These are phyloP conservation scores for Zymoseptoria brevis DNA, from an alignment of 2,329 filamentous ascomycete genomes.

Conservation along the genomic window DNA sequence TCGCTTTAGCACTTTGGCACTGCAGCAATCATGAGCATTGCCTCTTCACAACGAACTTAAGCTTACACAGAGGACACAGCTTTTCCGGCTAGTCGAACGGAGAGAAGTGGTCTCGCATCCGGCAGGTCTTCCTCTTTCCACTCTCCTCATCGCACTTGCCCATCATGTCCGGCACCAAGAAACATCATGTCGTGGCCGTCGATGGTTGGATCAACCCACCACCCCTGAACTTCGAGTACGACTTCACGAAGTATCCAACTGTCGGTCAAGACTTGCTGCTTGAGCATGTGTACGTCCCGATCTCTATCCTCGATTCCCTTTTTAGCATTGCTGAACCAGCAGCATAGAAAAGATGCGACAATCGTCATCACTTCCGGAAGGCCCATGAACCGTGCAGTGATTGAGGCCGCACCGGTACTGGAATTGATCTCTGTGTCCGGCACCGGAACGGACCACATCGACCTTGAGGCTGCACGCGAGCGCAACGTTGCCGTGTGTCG, in stretches of 20 bases:
- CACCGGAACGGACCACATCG: slow-evolving; percentile 42
- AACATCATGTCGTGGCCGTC: slow-evolving; percentile 42
- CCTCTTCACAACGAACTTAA: too few species aligned
- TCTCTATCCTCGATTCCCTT: too few species aligned
- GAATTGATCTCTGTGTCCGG: slow-evolving; percentile 40
- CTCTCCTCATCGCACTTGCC: not conserved
- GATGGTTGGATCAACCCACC: slow-evolving; percentile 39
- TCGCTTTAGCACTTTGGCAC: not conserved
- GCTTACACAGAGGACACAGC: not conserved
- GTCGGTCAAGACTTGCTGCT: slow-evolving; percentile 8
- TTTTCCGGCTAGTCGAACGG: not conserved
- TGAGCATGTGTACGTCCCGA: not conserved
- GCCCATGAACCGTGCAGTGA: slow-evolving; percentile 35
- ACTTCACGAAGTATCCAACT: slow-evolving; percentile 31
- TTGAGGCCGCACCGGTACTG: slow-evolving; percentile 37
- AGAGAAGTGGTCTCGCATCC: not conserved
- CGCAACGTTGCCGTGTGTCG: slow-evolving; percentile 41
- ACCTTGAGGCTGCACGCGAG: slow-evolving; percentile 36
- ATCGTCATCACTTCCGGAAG: slow-evolving; percentile 38
- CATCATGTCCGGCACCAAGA: slow-evolving; percentile 11
- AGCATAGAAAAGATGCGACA: slow-evolving; percentile 39
- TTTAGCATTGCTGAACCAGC: too few species aligned
- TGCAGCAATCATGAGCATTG: too few species aligned
- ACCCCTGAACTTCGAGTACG: slow-evolving; percentile 38
- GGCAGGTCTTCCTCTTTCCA: not conserved